Evolutionary conservation across 768 basidiomycete genomes (phyloP).

Genomic region (Mrakia gelida): DNA sequence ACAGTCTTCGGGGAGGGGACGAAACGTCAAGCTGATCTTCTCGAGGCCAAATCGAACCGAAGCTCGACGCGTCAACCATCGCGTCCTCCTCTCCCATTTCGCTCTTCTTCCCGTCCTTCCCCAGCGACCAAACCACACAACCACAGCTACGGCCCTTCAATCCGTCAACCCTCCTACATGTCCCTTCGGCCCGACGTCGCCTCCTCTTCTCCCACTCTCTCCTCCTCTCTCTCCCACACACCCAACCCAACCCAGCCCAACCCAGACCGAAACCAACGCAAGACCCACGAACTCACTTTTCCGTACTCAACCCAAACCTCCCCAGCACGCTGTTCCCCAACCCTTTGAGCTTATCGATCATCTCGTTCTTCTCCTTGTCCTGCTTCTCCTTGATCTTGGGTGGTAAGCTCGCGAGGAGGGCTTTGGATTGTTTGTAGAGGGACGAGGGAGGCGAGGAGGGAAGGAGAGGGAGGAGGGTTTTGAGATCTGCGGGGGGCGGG

Average conservation of each 20-base stretch:
- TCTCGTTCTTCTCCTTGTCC: conserved; percentile 70
- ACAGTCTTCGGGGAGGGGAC: too few species aligned
- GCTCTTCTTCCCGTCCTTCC: too few species aligned
- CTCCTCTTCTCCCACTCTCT: not conserved
- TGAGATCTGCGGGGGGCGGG: not conserved
- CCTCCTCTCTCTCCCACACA: not conserved
- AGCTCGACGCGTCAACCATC: too few species aligned
- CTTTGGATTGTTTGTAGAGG: conserved; percentile 46
- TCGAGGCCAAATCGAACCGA: too few species aligned
- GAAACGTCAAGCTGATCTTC: too few species aligned
- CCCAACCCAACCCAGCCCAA: not conserved
- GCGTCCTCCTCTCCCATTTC: too few species aligned
- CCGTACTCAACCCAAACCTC: conserved; percentile 90
- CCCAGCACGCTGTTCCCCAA: conserved; percentile 87
- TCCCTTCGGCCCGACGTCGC: too few species aligned
- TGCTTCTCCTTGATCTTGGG: conserved; percentile 64
- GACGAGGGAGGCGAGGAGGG: conserved; percentile 57
- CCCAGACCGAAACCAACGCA: too few species aligned
- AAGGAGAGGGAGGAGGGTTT: conserved; percentile 58
- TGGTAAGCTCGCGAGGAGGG: conserved; percentile 48
- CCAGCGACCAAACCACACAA: too few species aligned
- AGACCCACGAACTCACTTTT: conserved; percentile 57
- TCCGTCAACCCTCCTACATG: too few species aligned
- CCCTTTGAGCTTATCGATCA: conserved; percentile 86
- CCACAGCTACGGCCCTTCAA: too few species aligned